Base-by-base conservation (phyloP, 2,329 filamentous ascomycete genomes). In the Colletotrichum sp. region DNA sequence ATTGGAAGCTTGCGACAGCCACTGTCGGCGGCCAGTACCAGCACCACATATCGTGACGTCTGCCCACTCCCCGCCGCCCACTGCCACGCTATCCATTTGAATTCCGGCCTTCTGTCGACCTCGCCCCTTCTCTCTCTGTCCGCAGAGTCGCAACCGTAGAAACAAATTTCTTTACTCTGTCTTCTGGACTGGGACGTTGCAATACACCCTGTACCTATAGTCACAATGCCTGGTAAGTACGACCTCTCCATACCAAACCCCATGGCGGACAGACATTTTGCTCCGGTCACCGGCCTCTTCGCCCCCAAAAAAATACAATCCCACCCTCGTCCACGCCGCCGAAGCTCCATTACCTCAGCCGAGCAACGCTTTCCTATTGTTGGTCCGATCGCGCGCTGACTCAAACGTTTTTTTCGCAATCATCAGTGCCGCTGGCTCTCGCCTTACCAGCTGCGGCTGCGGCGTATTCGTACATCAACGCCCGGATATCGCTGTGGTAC, bases 391-490 rank as follows among this genome's bases (percentile, higher is more conserved):
- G 15, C 26, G 15, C 49, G 74, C 74, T 76, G 59, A 76, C 70
- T 34, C 68, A 24, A 65, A 36, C 16, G 36, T 39, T 16, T 24
- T 24, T 39, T 67, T 52, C 44, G 32, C 65, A 24, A 39, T 30
- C 49, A 39, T 66, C 74, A 91, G 89, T 91, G 57, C 90, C 91
- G 60, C 83, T 92, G 26, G 83, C 87, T 26, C 77, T 92, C 65
- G 87, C 91, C 8, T 86, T 89, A 32, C 92, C 94, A 21, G 93
- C 93, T 18, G 89, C 91, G 60, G 89, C 90, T 34, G 94, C 94
- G 6, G 89, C 90, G 6, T 86, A 94, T n/a, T 94, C 95, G 36
- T 98, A 98, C 83, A 84, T 96, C 79, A 95, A 97, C 82, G 95
- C 94, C 57, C 92, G 91, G 82, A 90, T 89, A 75, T 89, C 90